A percentile compares a stretch with the other conserved stretches of the same genome.
Evolutionary conservation across 352 stramenopile genomes (phyloP).

Genomic region (Thalassiosira oceanica): DNA sequence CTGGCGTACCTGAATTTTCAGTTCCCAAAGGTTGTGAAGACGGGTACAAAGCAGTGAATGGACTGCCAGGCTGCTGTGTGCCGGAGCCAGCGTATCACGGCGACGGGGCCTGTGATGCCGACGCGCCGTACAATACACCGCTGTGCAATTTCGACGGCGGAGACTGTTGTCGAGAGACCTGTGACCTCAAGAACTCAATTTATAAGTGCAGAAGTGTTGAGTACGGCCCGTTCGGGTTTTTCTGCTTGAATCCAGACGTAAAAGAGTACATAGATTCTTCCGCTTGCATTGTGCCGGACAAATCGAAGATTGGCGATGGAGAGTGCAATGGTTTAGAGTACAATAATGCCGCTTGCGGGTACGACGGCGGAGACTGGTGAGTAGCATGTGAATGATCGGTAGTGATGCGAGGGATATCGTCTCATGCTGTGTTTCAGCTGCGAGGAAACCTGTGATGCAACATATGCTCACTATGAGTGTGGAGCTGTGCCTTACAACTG

Average conservation of each 20-base stretch:
- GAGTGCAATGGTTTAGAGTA: conserved; percentile 24
- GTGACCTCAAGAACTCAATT: conserved; percentile 12
- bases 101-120: conserved; percentile 41
- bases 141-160: conserved; percentile 48
- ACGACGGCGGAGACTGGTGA: conserved; percentile 40
- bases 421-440: conserved; percentile 18
- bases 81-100: conserved; percentile 42
- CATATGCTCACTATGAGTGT: conserved; percentile 42
- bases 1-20: not conserved
- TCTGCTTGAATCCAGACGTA: conserved; percentile 16
- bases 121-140: conserved; percentile 42
- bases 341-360: conserved; percentile 34
- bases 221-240: conserved; percentile 41
- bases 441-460: conserved; percentile 29
- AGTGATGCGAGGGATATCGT: too few species aligned
- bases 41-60: not conserved
- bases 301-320: conserved; percentile 37
- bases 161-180: conserved; percentile 50
- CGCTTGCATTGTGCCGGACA: conserved; percentile 18
- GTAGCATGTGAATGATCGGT: not conserved
- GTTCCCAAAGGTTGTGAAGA: not conserved
- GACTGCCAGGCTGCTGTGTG: conserved; percentile 32
- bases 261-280: conserved; percentile 20
- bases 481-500: too few species aligned
- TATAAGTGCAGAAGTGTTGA: conserved; percentile 25